Conservation (phyloP, 208 protist species). For the Trypanosoma platydactyli region DNA sequence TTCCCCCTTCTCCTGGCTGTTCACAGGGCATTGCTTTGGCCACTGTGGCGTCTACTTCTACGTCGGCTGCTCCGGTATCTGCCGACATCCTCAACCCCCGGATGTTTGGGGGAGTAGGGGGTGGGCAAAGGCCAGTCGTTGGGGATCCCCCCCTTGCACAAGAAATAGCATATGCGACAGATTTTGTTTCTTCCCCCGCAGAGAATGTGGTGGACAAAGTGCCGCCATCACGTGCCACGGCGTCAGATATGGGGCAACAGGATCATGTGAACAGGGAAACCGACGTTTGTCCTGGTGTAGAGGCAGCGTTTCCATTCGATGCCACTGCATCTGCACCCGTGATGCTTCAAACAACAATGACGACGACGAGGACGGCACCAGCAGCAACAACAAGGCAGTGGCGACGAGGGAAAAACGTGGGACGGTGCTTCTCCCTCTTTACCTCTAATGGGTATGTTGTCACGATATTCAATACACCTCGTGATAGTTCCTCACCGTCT, state of each 20-base stretch:
- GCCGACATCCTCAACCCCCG: not conserved
- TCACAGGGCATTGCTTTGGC: slow-evolving; percentile 3
- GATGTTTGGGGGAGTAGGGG: not conserved
- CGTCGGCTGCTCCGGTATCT: not conserved
- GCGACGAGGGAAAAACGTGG: not conserved
- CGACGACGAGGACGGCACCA: not conserved
- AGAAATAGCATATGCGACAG: too few relatives aligned
- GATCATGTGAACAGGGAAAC: not conserved
- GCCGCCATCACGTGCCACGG: too few relatives aligned
- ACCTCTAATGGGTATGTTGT: slow-evolving; percentile 30
- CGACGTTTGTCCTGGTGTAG: not conserved
- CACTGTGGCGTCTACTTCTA: not conserved
- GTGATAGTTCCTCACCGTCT: not conserved
- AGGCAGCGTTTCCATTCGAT: not conserved
- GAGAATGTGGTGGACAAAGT: too few relatives aligned
- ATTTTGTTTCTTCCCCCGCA: too few relatives aligned
- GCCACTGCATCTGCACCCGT: too few relatives aligned
- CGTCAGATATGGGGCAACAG: not conserved
- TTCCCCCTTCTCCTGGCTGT: slow-evolving; percentile 7
- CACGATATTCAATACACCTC: slow-evolving; percentile 19
- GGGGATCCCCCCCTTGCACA: too few relatives aligned
- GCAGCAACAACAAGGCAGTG: not conserved
- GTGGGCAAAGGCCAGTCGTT: not conserved
- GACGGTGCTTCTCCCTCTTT: slow-evolving; percentile 18
- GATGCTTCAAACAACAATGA: too few relatives aligned